Percentiles rank a stretch among this genome's conserved stretches.
Conservation (phyloP, 2,329 filamentous ascomycete genomes). For the Fusarium armeniacum region DNA sequence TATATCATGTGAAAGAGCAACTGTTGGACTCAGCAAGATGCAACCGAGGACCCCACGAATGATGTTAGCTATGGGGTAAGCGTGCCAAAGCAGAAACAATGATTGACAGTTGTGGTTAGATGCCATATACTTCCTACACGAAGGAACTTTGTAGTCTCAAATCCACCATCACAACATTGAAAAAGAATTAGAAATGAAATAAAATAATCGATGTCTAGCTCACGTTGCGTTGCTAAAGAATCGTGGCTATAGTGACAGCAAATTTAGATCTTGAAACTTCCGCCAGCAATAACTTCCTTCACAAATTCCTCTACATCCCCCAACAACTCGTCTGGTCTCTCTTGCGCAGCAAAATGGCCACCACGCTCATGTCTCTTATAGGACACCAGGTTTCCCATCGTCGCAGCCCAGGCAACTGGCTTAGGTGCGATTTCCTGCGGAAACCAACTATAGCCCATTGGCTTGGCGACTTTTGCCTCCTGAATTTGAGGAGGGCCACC, state of each 20-base stretch:
- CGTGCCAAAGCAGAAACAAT: background rate
- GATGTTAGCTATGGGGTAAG: background rate
- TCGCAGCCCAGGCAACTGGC: background rate
- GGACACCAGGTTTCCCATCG: constrained; percentile 4
- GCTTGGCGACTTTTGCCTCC: constrained; percentile 2
- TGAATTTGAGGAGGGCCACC: background rate
- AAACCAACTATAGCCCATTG: constrained; percentile 18
- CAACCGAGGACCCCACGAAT: background rate
- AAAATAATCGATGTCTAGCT: background rate
- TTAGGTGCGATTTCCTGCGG: constrained; percentile 14
- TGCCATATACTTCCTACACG: fast-evolving
- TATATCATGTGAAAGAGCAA: background rate
- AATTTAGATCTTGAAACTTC: background rate
- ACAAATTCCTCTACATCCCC: constrained; percentile 14
- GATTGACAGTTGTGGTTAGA: background rate
- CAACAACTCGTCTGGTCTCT: background rate
- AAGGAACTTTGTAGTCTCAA: fast-evolving
- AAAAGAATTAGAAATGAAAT: background rate
- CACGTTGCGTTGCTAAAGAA: too few relatives aligned
- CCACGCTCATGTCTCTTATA: background rate
- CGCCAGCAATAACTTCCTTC: constrained; percentile 9
- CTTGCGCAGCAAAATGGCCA: constrained; percentile 7
- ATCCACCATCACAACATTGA: fast-evolving
- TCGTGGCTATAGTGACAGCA: too few relatives aligned
- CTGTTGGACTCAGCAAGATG: fast-evolving